Percentiles rank a stretch among this genome's conserved stretches.
Conservation (phyloP, 495 filamentous ascomycete species). For the Daldinia vernicosa region DNA sequence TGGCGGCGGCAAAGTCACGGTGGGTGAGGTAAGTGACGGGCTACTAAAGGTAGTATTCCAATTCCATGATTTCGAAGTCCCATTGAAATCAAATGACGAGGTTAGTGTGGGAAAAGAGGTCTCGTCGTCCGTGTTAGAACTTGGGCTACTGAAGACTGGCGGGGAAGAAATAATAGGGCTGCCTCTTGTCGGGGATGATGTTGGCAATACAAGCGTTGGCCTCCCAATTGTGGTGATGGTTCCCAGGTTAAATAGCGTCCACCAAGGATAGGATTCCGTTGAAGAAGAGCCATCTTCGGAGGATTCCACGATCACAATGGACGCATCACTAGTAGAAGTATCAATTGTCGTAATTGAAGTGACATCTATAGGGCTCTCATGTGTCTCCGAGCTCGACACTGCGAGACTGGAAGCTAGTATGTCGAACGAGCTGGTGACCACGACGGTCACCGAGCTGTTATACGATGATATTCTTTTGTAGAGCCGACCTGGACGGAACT, state of each 20-base stretch:
- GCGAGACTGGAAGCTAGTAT: constrained; percentile 28
- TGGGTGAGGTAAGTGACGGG: constrained; percentile 3
- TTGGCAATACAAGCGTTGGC: constrained; percentile 35
- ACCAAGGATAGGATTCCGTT: constrained; percentile 12
- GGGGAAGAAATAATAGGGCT: constrained; percentile 2
- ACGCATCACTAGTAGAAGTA: constrained; percentile 12
- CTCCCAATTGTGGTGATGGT: constrained; percentile 37
- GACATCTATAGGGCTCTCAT: constrained; percentile 17
- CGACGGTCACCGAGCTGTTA: constrained; percentile 31
- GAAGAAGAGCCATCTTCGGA: constrained; percentile 16
- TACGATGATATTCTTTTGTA: constrained; percentile 26
- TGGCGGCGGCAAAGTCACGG: constrained; percentile 20
- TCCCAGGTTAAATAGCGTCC: constrained; percentile 27
- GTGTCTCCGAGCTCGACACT: constrained; percentile 17
- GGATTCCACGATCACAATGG: not conserved
- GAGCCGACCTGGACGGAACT: constrained; percentile 27
- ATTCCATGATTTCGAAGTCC: constrained; percentile 34
- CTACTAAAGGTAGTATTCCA: constrained; percentile 31
- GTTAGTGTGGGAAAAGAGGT: constrained; percentile 5
- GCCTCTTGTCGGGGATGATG: constrained; percentile 20
- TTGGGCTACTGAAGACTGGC: constrained; percentile 10
- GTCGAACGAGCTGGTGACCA: constrained; percentile 30
- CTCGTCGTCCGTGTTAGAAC: not conserved
- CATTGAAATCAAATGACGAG: constrained; percentile 21
- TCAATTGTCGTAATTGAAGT: constrained; percentile 20